Evolutionary conservation across 495 filamentous ascomycete species (phyloP), one percentile per base, ranked within the genome.

Genomic region (Xylaria scruposa): DNA sequence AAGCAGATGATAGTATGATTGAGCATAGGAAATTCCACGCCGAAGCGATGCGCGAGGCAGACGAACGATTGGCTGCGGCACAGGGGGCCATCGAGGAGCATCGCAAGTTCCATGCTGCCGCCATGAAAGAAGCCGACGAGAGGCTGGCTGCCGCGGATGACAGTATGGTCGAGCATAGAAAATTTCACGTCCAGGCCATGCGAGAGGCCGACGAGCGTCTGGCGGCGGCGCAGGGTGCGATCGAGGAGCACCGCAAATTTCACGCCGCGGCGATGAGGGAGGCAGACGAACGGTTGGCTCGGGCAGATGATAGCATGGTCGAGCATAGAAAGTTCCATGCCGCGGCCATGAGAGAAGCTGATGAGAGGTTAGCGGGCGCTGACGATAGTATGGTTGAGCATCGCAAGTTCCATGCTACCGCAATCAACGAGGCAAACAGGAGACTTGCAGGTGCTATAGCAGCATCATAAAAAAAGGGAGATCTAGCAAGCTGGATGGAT

Each of bases 311-410:
- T 63, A 63, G 60, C 38, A 63, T 63, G 60, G 40, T 46, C 31
- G 60, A 62, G 59, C 59, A 62, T 44, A 36, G 59, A 8, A 62
- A 62, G 4, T 62, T 63, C 5, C 60, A 63, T 44, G 3, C 21
- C n/a, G 12, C 17, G 38, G 60, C 60, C 12, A 63, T 63, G 60
- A 63, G 38, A 15, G 60, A 63, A 21, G 60, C 63, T 13, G 63
- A 67, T 9, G 63, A 53, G 63, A 49, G 63, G 19, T 24, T 67
- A 12, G 31, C 36, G 42, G 12, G 44, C 21, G 63, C 63, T 8
- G 63, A 67, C 53, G 63, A 67, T 36, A 29, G 36, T 19, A 67
- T 67, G 63, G 40, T 67, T n/a, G 63, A 67, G 21, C 64, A 67
- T 64, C 61, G 61, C 21, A 64, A 64, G 24, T 64, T 64, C 19